Base-by-base conservation (phyloP, 768 basidiomycete species). In the Macrolepiota fuliginosa region DNA sequence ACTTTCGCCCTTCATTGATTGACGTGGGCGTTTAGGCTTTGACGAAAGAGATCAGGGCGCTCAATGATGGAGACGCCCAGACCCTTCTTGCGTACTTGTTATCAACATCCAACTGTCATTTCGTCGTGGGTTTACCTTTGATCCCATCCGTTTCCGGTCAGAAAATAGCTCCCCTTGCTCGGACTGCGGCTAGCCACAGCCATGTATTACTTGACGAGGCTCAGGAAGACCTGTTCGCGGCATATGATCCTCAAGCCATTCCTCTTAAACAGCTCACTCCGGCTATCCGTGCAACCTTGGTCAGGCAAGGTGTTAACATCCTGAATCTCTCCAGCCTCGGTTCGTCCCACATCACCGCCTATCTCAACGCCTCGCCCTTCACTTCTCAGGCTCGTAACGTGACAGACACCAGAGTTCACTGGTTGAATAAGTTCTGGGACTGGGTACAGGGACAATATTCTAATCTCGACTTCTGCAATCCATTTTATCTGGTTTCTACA, bases 341-440 rank as follows among this genome's bases (percentile, higher is more conserved):
- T 1, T 65, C 71, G 0, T 36, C 67, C 4, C 65, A 56, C 10
- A 73, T 76, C 35, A 49, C 74, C 5, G 29, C 63, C 4, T 79
- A 76, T 63, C 71, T 79, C 4, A 54, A 58, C 2, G 27, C 40
- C 19, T 61, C 59, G 13, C 45, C 52, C 3, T 61, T 54, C 45
- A 10, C 25, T 9, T 46, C 51, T 32, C 19, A 24, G 3, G 9
- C 9, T 13, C 39, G 10, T 12, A 29, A 15, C 27, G 42, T 52
- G 29, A 61, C 62, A 5, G 64, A 69, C 39, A 61, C 63, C 7
- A 54, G 37, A 4, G 58, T 77, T 17, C 46, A 59, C 4, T 81
- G 78, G 77, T 58, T 81, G n/a, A 66, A 71, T 0, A 53, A 57
- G 1, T 83, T 82, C 62, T 84, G 82, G 83, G 45, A 55, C 2